A percentile compares a stretch with the other conserved stretches of the same genome.
Conservation (phyloP, 2,329 filamentous ascomycete species). For the Elsinoe australis region DNA sequence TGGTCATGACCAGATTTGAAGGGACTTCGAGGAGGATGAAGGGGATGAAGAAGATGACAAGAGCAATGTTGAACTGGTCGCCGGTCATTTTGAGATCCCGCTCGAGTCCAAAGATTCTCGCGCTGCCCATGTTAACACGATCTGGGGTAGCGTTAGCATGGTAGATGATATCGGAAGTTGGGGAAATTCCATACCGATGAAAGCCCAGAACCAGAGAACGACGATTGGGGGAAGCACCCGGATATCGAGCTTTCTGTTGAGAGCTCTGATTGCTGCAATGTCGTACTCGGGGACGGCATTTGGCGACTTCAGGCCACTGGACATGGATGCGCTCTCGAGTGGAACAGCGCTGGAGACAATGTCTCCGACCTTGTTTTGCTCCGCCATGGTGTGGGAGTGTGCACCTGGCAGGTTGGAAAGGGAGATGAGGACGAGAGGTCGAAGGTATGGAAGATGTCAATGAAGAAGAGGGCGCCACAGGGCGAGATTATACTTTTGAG, state of each 20-base stretch:
- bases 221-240: slow-evolving; percentile 15
- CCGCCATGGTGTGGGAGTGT: neutral
- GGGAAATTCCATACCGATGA: slow-evolving; percentile 13
- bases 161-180: slow-evolving; percentile 40
- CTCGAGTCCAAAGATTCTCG: slow-evolving; percentile 50
- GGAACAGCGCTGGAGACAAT: slow-evolving; percentile 7
- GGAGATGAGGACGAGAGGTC: neutral
- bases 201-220: slow-evolving; percentile 17
- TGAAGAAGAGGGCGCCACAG: neutral
- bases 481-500: slow-evolving; percentile 12
- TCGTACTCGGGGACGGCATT: slow-evolving; percentile 3
- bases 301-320: slow-evolving; percentile 7
- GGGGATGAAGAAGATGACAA: slow-evolving; percentile 39
- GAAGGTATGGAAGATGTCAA: too few species aligned
- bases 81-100: slow-evolving; percentile 55
- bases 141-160: slow-evolving; percentile 46
- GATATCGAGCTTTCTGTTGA: slow-evolving; percentile 17
- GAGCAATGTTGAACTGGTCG: slow-evolving; percentile 50
- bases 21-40: slow-evolving; percentile 45
- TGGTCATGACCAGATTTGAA: slow-evolving; percentile 37
- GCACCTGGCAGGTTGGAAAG: neutral
- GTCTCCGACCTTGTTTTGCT: slow-evolving; percentile 1
- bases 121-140: slow-evolving; percentile 44
- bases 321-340: slow-evolving; percentile 5
- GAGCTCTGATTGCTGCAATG: neutral